Base-by-base conservation (phyloP, 2,329 filamentous ascomycete species). In the Emmonsia crescens region DNA sequence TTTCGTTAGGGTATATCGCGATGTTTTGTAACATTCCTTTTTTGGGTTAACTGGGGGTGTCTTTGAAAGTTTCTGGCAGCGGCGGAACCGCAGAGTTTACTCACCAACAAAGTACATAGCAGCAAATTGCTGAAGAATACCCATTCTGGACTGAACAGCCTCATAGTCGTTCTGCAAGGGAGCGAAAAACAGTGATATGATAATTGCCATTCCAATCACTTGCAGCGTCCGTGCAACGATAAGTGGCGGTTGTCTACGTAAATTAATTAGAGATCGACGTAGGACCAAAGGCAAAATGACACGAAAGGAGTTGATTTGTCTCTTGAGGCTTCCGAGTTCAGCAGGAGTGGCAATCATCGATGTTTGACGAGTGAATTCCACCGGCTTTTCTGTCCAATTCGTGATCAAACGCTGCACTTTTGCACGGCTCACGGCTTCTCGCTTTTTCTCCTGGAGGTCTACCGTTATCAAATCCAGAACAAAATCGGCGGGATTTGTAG, bases 1-100 rank as follows among this genome's bases (percentile, higher is more conserved):
- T 80, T 69, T 91, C 88, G 48, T 77, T 77, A 0, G 88, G 88
- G 68, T 91, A 91, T 8, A 89, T 80, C 2, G 87, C 86, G 3
- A 91, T 85, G 68, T 91, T 91, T 71, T 91, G 87, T 14, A 91
- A 79, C 87, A 91, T 90, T 33, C 88, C 88, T 83, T 9, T 52
- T 29, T 3, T 29, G 40, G 5, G 60, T 21, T 60, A 36, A 48
- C 57, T 19, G 51, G n/a, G 54, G 29, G 19, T 16, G 1, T 31
- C 8, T 27, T 36, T n/a, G 44, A 61, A 40, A 33, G 2, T 19
- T 57, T 36, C 42, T 38, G 48, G 48, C 10, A 38, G 16, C n/a
- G 12, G 14, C 6, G 10, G 14, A 16, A 2, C 36, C 12, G n/a
- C 36, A 36, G 19, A 8, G 38, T 40, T 36, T 27, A 66, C 71